These are phyloP conservation scores for Lactarius hatsudake DNA, from an alignment of 768 basidiomycete species.

Conservation along the genomic window DNA sequence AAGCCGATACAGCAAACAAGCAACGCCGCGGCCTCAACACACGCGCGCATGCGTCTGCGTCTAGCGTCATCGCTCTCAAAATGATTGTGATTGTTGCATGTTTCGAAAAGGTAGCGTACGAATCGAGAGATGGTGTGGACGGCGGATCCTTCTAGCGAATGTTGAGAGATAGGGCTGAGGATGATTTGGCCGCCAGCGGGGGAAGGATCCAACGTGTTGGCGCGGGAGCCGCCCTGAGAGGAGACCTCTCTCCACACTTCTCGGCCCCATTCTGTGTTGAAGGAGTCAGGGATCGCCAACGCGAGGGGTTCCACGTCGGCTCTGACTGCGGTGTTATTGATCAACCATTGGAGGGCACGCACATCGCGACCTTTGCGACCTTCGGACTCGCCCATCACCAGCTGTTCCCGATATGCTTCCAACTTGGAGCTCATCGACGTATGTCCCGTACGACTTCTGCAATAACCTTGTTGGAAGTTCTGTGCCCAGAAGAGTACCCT, in stretches of 20 bases:
- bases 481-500: neutral
- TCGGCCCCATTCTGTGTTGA: too few relatives aligned
- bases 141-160: neutral
- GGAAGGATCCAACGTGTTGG: too few relatives aligned
- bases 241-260: too few relatives aligned
- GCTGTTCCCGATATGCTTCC: neutral
- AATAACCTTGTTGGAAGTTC: too few relatives aligned
- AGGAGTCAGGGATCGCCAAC: neutral
- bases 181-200: too few relatives aligned
- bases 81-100: neutral
- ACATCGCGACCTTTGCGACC: neutral
- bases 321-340: neutral
- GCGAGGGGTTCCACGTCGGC: neutral
- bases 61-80: neutral
- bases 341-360: neutral
- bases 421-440: fast-evolving
- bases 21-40: neutral
- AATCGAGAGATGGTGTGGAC: neutral
- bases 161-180: neutral
- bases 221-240: too few relatives aligned
- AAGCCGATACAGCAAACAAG: neutral
- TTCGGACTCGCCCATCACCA: neutral
- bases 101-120: neutral
- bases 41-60: neutral
- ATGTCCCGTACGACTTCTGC: too few relatives aligned